These are phyloP conservation scores for Stagonosporopsis vannaccii DNA, from an alignment of 2,329 filamentous ascomycete genomes.

Conservation along the genomic window DNA sequence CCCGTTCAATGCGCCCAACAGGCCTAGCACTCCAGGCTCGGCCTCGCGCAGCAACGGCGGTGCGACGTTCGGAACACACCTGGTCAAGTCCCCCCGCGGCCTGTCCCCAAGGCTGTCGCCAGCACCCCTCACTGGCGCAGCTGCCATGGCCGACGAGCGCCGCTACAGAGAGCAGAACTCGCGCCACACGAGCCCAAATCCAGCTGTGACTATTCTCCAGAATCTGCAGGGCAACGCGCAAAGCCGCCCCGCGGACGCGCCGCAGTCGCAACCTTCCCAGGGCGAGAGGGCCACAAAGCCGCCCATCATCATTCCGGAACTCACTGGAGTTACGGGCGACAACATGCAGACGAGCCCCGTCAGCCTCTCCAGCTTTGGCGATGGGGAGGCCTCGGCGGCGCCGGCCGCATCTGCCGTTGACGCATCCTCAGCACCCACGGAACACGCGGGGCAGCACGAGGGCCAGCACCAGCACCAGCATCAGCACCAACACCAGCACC, in stretches of 20 bases:
- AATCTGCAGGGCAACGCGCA: constrained; percentile 52
- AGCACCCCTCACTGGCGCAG: constrained; percentile 56
- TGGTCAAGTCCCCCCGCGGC: constrained; percentile 53
- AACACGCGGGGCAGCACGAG: constrained; percentile 45
- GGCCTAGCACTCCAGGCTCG: constrained; percentile 51
- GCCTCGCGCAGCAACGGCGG: constrained; percentile 36
- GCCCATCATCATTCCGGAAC: constrained; percentile 58
- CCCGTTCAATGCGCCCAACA: constrained; percentile 49
- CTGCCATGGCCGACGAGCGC: constrained; percentile 58
- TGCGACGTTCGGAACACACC: constrained; percentile 46
- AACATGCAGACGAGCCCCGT: constrained; percentile 61
- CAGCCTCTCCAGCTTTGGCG: constrained; percentile 62
- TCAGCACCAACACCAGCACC: constrained; percentile 37
- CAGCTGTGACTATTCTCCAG: constrained; percentile 53
- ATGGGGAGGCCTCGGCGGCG: constrained; percentile 57
- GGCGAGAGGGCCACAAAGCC: constrained; percentile 55
- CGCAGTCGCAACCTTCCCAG: constrained; percentile 57
- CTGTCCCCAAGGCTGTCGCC: constrained; percentile 52
- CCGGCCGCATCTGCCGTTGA: constrained; percentile 60
- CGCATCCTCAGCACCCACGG: constrained; percentile 56
- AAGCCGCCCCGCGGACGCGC: constrained; percentile 51
- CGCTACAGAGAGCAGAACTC: constrained; percentile 52
- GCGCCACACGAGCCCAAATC: constrained; percentile 59
- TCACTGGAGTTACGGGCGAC: constrained; percentile 48
- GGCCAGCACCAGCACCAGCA: constrained; percentile 47